phyloP scores from a whole-genome alignment of 345 rosid genomes.

The Citropsis articulata region DNA sequence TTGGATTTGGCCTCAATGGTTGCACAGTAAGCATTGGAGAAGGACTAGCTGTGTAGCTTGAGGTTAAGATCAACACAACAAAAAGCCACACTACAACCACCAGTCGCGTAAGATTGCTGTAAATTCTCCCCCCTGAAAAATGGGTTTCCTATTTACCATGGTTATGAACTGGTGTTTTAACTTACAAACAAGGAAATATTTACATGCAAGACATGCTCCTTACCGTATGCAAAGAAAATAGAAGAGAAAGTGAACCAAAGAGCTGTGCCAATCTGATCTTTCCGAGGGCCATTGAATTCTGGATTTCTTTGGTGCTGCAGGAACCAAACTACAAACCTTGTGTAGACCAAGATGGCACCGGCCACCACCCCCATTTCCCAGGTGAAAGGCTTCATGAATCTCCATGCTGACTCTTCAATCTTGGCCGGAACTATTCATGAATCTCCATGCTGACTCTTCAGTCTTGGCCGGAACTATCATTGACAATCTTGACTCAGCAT shows the following conservation, averaged over 20 bases:
- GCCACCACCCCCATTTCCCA: conserved; percentile 45
- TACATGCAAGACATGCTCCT: neutral
- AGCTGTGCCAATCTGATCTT: conserved; percentile 35
- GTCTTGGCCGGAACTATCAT: conserved; percentile 41
- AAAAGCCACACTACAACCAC: conserved; percentile 59
- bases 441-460: conserved; percentile 13
- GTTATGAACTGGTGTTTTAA: no score
- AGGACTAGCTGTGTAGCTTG: conserved; percentile 61
- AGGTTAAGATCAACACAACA: conserved; percentile 44
- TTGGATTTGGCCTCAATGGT: conserved; percentile 30
- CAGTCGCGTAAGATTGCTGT: conserved; percentile 33
- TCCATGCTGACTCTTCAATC: conserved; percentile 29
- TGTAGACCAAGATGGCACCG: conserved; percentile 37
- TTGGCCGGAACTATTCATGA: conserved; percentile 15
- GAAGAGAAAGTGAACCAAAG: conserved; percentile 50
- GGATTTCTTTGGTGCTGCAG: conserved; percentile 37
- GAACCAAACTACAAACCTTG: conserved; percentile 43
- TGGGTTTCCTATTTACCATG: no score
- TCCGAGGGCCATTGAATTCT: conserved; percentile 34
- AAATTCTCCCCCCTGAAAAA: conserved; percentile 40
- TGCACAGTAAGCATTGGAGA: conserved; percentile 55
- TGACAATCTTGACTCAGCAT: conserved; percentile 44
- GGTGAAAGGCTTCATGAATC: conserved; percentile 51
- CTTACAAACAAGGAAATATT: no score
- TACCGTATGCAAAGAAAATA: conserved; percentile 53